Evolutionary conservation across 441 rosid species (phyloP), one percentile per base, ranked within the genome.

Genomic region (Adansonia grandidieri): DNA sequence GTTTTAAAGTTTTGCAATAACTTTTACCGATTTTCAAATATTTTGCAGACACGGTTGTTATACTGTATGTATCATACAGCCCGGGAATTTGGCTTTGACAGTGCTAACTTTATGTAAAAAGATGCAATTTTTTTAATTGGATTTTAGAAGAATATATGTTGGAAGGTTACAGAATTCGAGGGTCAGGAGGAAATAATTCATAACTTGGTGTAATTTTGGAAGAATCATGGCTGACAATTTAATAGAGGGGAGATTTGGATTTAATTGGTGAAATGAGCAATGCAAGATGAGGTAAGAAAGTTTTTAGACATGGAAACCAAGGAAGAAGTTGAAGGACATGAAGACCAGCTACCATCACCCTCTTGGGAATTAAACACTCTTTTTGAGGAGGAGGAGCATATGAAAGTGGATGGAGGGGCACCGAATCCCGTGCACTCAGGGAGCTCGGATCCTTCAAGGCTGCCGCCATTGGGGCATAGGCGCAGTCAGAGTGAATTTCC

Each of bases 401-500:
- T 86, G 51, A 90, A 86, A 78, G 87, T 72, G 81, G 91, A 89
- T 48, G 95, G 89, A 32, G 97, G 87, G 75, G 83, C 85, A 76
- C 75, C 81, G 78, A 87, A 87, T 74, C 84, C 83, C 50, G 88
- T 84, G 66, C 78, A 82, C 75, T 62, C 81, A 10, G 81, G 83
- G 54, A 85, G 85, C 77, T 86, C 85, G 0, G 76, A 73, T 71
- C 76, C 80, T 69, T 77, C 82, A 68, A 88, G 80, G 51, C 86
- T 83, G 45, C 77, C 81, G 28, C 83, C 74, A 3, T 77, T 68
- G 0, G 83, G 81, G 71, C 99, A 96, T 69, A 87, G 96, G 82
- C 97, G 97, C 57, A 65, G 85, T 63, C 96, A 88, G 76, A 94
- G 97, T 75, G 99, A 96, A 79, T 73, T 88, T 71, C 24, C 79